A percentile compares a stretch with the other conserved stretches of the same genome.
Conservation (phyloP, 2,329 filamentous ascomycete species). For the Penicillium sclerotiorum region DNA sequence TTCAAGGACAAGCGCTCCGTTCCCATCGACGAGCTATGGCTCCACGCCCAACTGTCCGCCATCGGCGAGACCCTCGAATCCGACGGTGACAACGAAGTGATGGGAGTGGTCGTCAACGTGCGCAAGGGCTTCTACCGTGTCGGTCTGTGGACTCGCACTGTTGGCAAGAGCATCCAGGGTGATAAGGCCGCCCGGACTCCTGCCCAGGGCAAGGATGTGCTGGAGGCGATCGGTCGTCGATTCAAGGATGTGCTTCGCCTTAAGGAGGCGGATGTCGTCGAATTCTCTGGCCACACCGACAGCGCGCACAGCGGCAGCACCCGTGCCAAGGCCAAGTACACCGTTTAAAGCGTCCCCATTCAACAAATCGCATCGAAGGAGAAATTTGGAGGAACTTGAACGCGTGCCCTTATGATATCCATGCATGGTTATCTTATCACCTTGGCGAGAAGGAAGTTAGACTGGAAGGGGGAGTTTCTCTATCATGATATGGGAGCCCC, state of each 20-base stretch:
- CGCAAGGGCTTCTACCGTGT: conserved; percentile 98
- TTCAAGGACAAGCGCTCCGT: conserved; percentile 95
- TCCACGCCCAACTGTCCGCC: conserved; percentile 93
- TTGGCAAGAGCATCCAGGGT: conserved; percentile 78
- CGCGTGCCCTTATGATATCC: conserved; percentile 14
- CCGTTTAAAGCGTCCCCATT: conserved; percentile 63
- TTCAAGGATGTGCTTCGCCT: conserved; percentile 94
- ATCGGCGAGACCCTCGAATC: conserved; percentile 98
- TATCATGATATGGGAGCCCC: conserved; percentile 14
- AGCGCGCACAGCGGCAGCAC: conserved; percentile 91
- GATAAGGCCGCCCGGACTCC: conserved; percentile 73
- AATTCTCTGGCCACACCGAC: conserved; percentile 97
- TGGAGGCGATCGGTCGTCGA: conserved; percentile 79
- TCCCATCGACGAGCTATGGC: conserved; percentile 93
- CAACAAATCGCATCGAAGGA: conserved; percentile 1
- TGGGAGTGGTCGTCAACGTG: conserved; percentile 99
- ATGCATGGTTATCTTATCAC: conserved; percentile 3
- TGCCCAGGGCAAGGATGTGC: conserved; percentile 83
- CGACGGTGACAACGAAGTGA: conserved; percentile 91
- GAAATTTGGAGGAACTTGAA: background rate
- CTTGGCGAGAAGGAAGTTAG: too few relatives aligned
- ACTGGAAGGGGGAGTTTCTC: conserved; percentile 9
- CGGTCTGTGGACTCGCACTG: conserved; percentile 94
- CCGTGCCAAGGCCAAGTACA: conserved; percentile 91
- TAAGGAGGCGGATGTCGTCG: conserved; percentile 73